Evolutionary conservation across 176 grass and related monocot species (phyloP).

Genomic region (Thalia dealbata): DNA sequence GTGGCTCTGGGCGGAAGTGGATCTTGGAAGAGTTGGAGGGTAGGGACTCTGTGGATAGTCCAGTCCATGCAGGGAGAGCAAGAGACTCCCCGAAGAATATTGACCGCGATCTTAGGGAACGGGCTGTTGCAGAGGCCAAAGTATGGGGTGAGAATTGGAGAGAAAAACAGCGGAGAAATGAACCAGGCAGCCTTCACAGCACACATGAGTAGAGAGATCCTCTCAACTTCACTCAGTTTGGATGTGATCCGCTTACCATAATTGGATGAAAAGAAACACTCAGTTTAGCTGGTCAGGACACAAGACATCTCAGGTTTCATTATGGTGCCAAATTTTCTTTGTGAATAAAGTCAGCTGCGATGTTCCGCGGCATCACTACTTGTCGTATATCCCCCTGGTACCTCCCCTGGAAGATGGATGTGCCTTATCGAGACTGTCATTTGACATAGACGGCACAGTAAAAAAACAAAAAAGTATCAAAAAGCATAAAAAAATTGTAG

Average conservation of each 20-base stretch:
- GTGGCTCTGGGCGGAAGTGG: constrained; percentile 62
- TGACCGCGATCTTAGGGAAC: constrained; percentile 14
- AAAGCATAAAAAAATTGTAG: not conserved
- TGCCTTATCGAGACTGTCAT: not conserved
- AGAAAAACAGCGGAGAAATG: constrained; percentile 27
- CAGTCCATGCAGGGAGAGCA: constrained; percentile 39
- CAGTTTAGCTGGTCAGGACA: not conserved
- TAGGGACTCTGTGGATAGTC: constrained; percentile 35
- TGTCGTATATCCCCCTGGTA: not conserved
- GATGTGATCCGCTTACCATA: not conserved
- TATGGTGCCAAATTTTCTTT: not conserved
- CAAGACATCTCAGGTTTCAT: not conserved
- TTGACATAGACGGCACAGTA: not conserved
- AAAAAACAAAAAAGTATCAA: not conserved
- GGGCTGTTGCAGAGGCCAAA: constrained; percentile 27
- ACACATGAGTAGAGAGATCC: constrained; percentile 6
- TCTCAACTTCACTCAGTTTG: constrained; percentile 1
- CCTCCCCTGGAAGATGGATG: not conserved
- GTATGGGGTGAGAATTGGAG: constrained; percentile 52
- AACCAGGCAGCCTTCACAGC: constrained; percentile 30
- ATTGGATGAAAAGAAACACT: not conserved
- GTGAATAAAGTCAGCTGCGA: constrained; percentile 2
- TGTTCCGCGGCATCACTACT: not conserved
- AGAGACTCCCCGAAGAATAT: constrained; percentile 23
- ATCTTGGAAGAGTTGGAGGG: constrained; percentile 43